Percentiles rank a stretch among this genome's conserved stretches.
phyloP scores from a whole-genome alignment of 257 asterid species.

The Capsicum chinense region DNA sequence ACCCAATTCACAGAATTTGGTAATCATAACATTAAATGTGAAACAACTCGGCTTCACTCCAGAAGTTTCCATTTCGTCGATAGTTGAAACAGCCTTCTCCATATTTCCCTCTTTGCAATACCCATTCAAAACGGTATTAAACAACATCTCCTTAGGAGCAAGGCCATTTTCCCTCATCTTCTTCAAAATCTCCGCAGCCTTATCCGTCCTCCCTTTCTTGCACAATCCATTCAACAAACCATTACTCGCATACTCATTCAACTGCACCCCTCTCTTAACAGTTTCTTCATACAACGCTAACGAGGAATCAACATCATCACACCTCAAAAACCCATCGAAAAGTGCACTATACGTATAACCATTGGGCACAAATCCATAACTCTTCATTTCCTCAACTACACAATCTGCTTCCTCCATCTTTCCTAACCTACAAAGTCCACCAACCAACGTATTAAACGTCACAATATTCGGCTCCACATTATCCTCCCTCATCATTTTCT shows the following conservation, averaged over 20 bases:
- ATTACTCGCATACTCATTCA: constrained; percentile 55
- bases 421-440: constrained; percentile 68
- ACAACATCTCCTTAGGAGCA: constrained; percentile 60
- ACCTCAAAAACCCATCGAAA: constrained; percentile 63
- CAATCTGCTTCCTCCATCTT: constrained; percentile 64
- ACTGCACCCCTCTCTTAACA: constrained; percentile 48
- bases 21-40: constrained; percentile 65
- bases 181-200: constrained; percentile 58
- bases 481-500: constrained; percentile 60
- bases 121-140: constrained; percentile 67
- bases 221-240: constrained; percentile 68
- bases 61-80: constrained; percentile 61
- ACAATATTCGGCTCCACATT: constrained; percentile 62
- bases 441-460: constrained; percentile 70
- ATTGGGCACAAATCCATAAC: constrained; percentile 65
- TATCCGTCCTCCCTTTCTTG: constrained; percentile 60
- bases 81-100: constrained; percentile 52
- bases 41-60: constrained; percentile 65
- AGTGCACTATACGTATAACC: constrained; percentile 66
- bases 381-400: constrained; percentile 67
- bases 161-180: constrained; percentile 57
- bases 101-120: constrained; percentile 60
- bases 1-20: constrained; percentile 53
- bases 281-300: constrained; percentile 61
- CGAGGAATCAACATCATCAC: constrained; percentile 60